Evolutionary conservation across 352 stramenopile species (phyloP).

Genomic region (Globisporangium ultimum): DNA sequence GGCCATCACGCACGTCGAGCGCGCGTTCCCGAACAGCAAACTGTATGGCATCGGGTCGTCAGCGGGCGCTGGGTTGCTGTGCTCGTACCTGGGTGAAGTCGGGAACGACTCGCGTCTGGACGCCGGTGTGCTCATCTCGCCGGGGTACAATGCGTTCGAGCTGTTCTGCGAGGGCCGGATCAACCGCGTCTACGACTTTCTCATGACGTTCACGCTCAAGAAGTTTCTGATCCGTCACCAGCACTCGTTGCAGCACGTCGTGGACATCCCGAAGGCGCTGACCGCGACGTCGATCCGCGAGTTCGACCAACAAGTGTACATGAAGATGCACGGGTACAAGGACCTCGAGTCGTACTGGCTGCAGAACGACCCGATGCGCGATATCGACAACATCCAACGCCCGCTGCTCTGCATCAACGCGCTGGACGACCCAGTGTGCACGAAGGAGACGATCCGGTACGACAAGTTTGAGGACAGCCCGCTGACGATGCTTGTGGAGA

Average conservation of each 20-base stretch:
- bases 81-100: slow-evolving; percentile 69
- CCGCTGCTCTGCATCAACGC: slow-evolving; percentile 75
- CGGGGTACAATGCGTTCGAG: slow-evolving; percentile 71
- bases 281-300: slow-evolving; percentile 51
- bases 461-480: slow-evolving; percentile 47
- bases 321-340: slow-evolving; percentile 72
- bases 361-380: slow-evolving; percentile 75
- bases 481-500: slow-evolving; percentile 51
- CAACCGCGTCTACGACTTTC: slow-evolving; percentile 66
- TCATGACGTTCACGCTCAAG: slow-evolving; percentile 79
- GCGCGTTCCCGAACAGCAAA: slow-evolving; percentile 34
- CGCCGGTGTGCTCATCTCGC: slow-evolving; percentile 67
- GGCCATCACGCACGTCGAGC: slow-evolving; percentile 51
- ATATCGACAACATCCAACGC: slow-evolving; percentile 45
- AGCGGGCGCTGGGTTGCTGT: slow-evolving; percentile 62
- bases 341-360: slow-evolving; percentile 66
- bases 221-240: slow-evolving; percentile 55
- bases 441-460: slow-evolving; percentile 69
- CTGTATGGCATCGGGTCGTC: slow-evolving; percentile 76
- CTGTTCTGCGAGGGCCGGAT: slow-evolving; percentile 71
- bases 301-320: slow-evolving; percentile 79
- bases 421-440: slow-evolving; percentile 75
- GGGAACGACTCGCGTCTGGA: slow-evolving; percentile 45
- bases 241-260: slow-evolving; percentile 31
- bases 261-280: slow-evolving; percentile 48